These are phyloP conservation scores for Filosporella fistucella DNA, from an alignment of 495 filamentous ascomycete species.

Conservation along the genomic window DNA sequence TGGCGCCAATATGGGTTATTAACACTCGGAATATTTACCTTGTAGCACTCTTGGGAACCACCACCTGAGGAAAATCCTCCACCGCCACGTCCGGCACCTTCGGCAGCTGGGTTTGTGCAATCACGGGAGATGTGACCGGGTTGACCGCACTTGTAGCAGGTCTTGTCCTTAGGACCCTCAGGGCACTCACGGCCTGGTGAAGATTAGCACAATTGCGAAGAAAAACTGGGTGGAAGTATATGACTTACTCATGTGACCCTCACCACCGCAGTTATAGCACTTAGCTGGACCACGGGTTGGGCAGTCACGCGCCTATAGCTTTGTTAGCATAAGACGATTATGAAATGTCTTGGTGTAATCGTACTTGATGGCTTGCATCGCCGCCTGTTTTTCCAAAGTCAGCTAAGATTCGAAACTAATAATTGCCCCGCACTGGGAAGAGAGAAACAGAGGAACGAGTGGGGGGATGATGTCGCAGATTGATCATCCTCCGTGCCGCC, in stretches of 20 bases:
- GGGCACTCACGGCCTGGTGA: conserved; percentile 78
- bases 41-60: conserved; percentile 75
- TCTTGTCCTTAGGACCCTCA: conserved; percentile 85
- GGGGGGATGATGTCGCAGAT: neutral
- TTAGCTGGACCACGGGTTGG: conserved; percentile 89
- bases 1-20: neutral
- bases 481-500: neutral
- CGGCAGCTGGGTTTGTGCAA: conserved; percentile 59
- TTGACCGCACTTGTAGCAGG: conserved; percentile 72
- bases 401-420: conserved; percentile 9
- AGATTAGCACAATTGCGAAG: conserved; percentile 5
- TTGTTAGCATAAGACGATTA: conserved; percentile 14
- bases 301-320: conserved; percentile 67
- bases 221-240: conserved; percentile 8
- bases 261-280: conserved; percentile 73
- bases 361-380: conserved; percentile 69
- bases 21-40: conserved; percentile 37
- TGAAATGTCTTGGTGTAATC: neutral
- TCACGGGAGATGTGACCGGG: conserved; percentile 92
- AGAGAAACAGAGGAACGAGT: neutral
- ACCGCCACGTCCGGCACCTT: conserved; percentile 40
- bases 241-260: conserved; percentile 80
- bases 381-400: conserved; percentile 50
- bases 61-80: conserved; percentile 31
- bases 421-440: too few species aligned